Evolutionary conservation across 805 yeast species (phyloP).

Genomic region (Candida tammaniensis): DNA sequence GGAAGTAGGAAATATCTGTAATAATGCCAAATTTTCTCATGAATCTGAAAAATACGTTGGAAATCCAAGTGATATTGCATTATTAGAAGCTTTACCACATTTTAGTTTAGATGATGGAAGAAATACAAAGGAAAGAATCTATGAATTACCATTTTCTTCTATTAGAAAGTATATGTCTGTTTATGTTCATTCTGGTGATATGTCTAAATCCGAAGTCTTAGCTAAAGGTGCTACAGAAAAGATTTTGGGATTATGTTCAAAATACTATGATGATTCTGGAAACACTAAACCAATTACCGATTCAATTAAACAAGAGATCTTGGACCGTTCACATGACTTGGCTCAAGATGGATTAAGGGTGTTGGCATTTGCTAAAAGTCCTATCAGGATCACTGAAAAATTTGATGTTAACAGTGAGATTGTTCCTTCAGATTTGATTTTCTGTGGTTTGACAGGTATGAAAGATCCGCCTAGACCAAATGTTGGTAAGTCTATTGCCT

Average conservation of each 20-base stretch:
- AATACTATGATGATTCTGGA: slow-evolving; percentile 58
- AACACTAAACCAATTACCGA: slow-evolving; percentile 57
- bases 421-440: slow-evolving; percentile 60
- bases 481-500: slow-evolving; percentile 71
- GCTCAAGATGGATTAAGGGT: slow-evolving; percentile 87
- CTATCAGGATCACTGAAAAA: slow-evolving; percentile 25
- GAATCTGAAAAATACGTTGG: slow-evolving; percentile 77
- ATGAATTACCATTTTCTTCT: slow-evolving; percentile 85
- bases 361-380: slow-evolving; percentile 68
- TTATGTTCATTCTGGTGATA: slow-evolving; percentile 56
- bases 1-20: slow-evolving; percentile 70
- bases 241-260: slow-evolving; percentile 58
- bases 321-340: slow-evolving; percentile 56
- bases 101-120: slow-evolving; percentile 76
- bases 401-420: slow-evolving; percentile 25
- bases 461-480: slow-evolving; percentile 96
- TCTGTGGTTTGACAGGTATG: slow-evolving; percentile 91
- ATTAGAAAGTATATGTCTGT: slow-evolving; percentile 90
- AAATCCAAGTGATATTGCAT: slow-evolving; percentile 93
- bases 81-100: slow-evolving; percentile 67
- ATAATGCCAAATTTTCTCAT: slow-evolving; percentile 65
- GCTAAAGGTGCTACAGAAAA: slow-evolving; percentile 92
- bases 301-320: slow-evolving; percentile 45
- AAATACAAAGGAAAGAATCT: slow-evolving; percentile 51
- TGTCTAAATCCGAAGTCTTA: slow-evolving; percentile 53